Base-by-base conservation (phyloP, 345 rosid species). In the Acer campestre region DNA sequence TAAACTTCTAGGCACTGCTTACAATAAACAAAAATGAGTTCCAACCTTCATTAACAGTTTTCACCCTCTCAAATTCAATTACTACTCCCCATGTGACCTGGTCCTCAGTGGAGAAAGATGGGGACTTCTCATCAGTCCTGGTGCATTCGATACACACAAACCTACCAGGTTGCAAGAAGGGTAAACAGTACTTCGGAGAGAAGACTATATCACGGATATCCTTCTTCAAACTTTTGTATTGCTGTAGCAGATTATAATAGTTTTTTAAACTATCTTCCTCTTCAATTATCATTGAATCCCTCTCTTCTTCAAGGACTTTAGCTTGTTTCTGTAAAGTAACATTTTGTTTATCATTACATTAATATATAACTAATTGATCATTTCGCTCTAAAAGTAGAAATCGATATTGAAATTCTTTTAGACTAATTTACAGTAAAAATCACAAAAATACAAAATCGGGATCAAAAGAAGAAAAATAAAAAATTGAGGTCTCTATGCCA, bases 241-340 rank as follows among this genome's bases (percentile, higher is more conserved):
- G 97, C 67, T 88, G 86, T 77, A 92, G 87, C 84, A 96, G 77
- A 84, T 91, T 87, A 82, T 96, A 94, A 82, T 92, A 94, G 73
- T 82, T 88, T 80, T 83, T 90, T 75, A 96, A 86, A 84, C 88
- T 89, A 76, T 96, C 99, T 90, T 96, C 98, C 82, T 94, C 98
- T 83, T 94, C 97, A 71, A 96, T 89, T 75, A 90, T 82, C 83
- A 96, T 91, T 38, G 97, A 92, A 82, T 94, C 88, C 84, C 91
- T 94, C 88, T 94, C 98, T 82, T 88, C 95, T 86, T 90, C 91
- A 20, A 94, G 93, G 51, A 71, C 74, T 81, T 90, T 92, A 55
- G 85, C 86, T 91, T 96, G 91, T 84, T 86, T 92, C 98, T 96
- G 90, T 74, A 82, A 76, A 79, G 29, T 64, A 68, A 81, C 66